Percentiles rank a stretch among this genome's conserved stretches.
phyloP scores from a whole-genome alignment of 495 filamentous ascomycete species.

The Podospora pseudopauciseta region DNA sequence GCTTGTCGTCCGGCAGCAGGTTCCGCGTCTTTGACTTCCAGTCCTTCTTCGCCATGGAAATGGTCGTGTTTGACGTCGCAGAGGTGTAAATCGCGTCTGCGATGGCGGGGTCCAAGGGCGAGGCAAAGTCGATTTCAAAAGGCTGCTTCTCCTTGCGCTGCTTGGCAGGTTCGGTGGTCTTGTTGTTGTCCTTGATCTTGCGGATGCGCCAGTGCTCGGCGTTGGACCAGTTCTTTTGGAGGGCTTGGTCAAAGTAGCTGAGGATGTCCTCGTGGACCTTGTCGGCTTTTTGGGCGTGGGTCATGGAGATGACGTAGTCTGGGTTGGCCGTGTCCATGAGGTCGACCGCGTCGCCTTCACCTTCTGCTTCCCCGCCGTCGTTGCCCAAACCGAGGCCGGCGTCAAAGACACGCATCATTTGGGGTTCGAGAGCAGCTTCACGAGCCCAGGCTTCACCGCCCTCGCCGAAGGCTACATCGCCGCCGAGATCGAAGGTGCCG shows the following conservation, averaged over 20 bases:
- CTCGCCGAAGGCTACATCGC: slow-evolving; percentile 66
- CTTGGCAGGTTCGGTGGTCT: slow-evolving; percentile 52
- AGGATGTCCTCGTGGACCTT: slow-evolving; percentile 86
- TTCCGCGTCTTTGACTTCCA: slow-evolving; percentile 93
- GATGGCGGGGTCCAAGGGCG: slow-evolving; percentile 63
- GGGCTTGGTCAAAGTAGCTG: slow-evolving; percentile 91
- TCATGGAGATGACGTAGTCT: slow-evolving; percentile 69
- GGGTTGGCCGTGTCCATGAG: slow-evolving; percentile 55
- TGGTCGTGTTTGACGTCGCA: slow-evolving; percentile 73
- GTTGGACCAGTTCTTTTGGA: slow-evolving; percentile 97
- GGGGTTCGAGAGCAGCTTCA: slow-evolving; percentile 62
- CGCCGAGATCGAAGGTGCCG: slow-evolving; percentile 70
- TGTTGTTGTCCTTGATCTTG: slow-evolving; percentile 80
- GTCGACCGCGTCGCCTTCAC: slow-evolving; percentile 59
- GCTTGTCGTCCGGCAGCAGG: slow-evolving; percentile 94
- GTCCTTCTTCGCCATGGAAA: slow-evolving; percentile 84
- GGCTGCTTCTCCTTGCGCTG: slow-evolving; percentile 90
- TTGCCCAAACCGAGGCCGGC: slow-evolving; percentile 51
- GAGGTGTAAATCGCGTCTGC: slow-evolving; percentile 83
- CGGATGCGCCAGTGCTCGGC: slow-evolving; percentile 98
- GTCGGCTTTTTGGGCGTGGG: slow-evolving; percentile 55
- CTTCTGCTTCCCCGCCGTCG: slow-evolving; percentile 46
- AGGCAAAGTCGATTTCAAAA: slow-evolving; percentile 87
- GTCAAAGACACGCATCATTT: slow-evolving; percentile 57
- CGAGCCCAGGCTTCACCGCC: slow-evolving; percentile 71